Conservation (phyloP, 2,329 filamentous ascomycete genomes). For the Cladosporium colombiae region DNA sequence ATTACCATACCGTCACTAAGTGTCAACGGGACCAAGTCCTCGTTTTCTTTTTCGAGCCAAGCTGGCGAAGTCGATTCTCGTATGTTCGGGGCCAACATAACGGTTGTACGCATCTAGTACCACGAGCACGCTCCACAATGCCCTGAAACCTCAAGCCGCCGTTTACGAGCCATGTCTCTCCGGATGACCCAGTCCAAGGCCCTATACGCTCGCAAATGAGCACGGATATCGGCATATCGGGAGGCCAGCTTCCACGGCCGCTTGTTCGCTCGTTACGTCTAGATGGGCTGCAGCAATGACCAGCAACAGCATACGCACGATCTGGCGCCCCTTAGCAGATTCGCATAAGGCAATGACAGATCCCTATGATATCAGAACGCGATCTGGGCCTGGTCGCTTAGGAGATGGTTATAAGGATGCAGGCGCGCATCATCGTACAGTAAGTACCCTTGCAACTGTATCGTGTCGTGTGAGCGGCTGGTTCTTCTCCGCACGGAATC, state of each 20-base stretch:
- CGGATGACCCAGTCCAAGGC: neutral
- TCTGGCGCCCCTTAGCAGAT: neutral
- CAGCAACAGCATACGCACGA: neutral
- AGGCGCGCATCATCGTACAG: neutral
- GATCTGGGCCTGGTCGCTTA: neutral
- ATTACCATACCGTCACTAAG: no score
- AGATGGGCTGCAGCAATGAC: neutral
- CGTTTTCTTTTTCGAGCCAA: no score
- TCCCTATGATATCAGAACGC: neutral
- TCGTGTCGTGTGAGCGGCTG: neutral
- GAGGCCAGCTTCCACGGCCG: constrained; percentile 4
- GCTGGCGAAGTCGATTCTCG: no score
- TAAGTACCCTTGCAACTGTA: neutral
- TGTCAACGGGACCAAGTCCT: no score
- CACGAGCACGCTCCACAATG: neutral
- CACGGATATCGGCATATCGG: constrained; percentile 5
- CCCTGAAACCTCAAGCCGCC: neutral
- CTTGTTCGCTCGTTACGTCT: neutral
- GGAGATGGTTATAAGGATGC: neutral
- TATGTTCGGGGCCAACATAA: no score
- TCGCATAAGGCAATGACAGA: neutral
- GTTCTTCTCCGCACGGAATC: constrained; percentile 6
- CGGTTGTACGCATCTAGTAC: no score
- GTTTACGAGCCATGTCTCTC: neutral
- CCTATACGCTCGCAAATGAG: neutral